These are phyloP conservation scores for Berkeleyomyces basicola DNA, from an alignment of 2,329 filamentous ascomycete genomes.

Conservation along the genomic window DNA sequence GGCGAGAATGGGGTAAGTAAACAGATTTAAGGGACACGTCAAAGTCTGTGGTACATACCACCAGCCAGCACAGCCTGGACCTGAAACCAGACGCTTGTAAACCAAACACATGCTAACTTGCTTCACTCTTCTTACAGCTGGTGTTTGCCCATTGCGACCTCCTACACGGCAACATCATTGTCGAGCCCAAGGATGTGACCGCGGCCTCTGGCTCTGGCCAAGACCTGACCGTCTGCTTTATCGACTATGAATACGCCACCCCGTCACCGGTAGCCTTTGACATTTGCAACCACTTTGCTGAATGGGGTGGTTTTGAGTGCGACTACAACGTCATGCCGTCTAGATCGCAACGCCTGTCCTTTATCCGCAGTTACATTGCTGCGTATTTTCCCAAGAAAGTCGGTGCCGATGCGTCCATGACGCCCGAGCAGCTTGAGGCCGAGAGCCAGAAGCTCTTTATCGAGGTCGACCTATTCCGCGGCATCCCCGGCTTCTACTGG, in stretches of 20 bases:
- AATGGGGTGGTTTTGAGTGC: constrained; percentile 96
- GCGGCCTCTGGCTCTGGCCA: constrained; percentile 18
- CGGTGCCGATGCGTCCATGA: constrained; percentile 18
- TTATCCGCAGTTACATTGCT: constrained; percentile 67
- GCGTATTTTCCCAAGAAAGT: constrained; percentile 46
- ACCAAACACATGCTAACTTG: not conserved
- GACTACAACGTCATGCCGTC: constrained; percentile 75
- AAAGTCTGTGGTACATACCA: not conserved
- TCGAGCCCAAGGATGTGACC: constrained; percentile 35
- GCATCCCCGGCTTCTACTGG: constrained; percentile 79
- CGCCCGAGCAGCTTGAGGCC: constrained; percentile 32
- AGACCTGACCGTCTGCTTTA: constrained; percentile 52
- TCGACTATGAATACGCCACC: constrained; percentile 96
- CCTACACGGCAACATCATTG: constrained; percentile 89
- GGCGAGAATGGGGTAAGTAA: constrained; percentile 52
- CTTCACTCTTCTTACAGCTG: constrained; percentile 32
- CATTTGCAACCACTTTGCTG: constrained; percentile 92
- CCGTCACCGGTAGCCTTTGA: constrained; percentile 92
- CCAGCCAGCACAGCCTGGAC: too few species aligned
- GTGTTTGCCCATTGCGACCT: constrained; percentile 94
- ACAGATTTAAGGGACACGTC: not conserved
- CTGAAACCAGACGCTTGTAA: not conserved
- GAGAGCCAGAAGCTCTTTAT: constrained; percentile 54
- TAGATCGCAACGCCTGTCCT: constrained; percentile 55
- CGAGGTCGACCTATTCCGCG: constrained; percentile 77